phyloP scores from a whole-genome alignment of 2,329 filamentous ascomycete genomes.

The Aspergillus pseudotamarii region DNA sequence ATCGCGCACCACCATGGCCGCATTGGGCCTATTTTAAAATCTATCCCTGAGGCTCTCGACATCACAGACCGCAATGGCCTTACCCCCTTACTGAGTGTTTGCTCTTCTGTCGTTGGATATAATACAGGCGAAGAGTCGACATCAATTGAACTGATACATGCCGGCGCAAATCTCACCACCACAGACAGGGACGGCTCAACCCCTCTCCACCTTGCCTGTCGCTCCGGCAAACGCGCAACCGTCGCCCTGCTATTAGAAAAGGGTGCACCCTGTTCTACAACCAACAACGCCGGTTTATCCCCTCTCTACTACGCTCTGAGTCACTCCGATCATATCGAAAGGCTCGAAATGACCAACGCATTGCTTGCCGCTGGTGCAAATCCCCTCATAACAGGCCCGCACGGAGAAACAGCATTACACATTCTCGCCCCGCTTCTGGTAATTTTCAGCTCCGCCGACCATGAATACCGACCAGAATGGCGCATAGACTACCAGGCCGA shows the following conservation, averaged over 20 bases:
- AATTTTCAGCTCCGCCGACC: neutral
- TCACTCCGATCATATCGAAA: neutral
- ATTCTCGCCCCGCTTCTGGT: neutral
- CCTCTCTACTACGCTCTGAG: neutral
- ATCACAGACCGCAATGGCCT: neutral
- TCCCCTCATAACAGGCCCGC: neutral
- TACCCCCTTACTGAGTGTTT: neutral
- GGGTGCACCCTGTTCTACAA: neutral
- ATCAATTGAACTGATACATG: neutral
- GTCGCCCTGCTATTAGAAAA: neutral
- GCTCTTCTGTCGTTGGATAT: neutral
- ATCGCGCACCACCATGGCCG: neutral
- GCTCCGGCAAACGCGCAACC: neutral
- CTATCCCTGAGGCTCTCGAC: neutral
- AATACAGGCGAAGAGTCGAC: neutral
- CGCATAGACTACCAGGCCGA: neutral
- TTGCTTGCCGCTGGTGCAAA: neutral
- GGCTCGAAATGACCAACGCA: neutral
- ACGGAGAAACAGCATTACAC: neutral
- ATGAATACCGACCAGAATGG: neutral
- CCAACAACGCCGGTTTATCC: neutral
- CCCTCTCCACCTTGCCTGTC: neutral
- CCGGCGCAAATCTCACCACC: neutral
- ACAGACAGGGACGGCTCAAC: neutral
- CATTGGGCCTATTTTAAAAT: neutral